phyloP scores from a whole-genome alignment of 1,284 basidiomycete species.

The Kalmanozyma brasiliensis region DNA sequence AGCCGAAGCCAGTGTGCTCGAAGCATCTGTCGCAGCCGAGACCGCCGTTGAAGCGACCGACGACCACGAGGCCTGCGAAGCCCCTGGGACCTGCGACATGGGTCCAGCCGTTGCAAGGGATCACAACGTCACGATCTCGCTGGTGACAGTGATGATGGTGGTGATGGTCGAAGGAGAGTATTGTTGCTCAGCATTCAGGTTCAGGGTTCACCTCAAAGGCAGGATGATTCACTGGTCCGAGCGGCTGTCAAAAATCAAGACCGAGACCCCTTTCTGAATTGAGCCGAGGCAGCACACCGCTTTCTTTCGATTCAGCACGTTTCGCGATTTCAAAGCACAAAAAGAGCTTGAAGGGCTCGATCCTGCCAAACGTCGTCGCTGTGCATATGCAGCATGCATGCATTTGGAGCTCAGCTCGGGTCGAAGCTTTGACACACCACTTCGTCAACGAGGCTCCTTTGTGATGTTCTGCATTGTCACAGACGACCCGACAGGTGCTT shows the following conservation, averaged over 20 bases:
- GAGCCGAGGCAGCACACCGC: no score
- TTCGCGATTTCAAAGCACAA: no score
- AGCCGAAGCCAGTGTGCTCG: conserved; percentile 5
- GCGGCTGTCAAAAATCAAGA: neutral
- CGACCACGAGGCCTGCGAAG: conserved; percentile 26
- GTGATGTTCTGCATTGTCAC: conserved; percentile 1
- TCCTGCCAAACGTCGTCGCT: conserved; percentile 12
- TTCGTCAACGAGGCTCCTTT: no score
- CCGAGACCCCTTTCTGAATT: no score
- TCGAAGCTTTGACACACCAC: no score
- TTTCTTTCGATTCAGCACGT: neutral
- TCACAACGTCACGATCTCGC: neutral
- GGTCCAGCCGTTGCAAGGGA: conserved; percentile 6
- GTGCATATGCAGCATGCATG: conserved; percentile 10
- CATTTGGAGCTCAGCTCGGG: neutral
- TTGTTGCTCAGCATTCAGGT: neutral
- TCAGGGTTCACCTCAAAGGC: no score
- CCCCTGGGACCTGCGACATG: conserved; percentile 38
- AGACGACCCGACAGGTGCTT: conserved; percentile 5
- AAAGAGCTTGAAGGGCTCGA: neutral
- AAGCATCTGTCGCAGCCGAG: conserved; percentile 15
- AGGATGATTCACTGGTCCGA: conserved; percentile 7
- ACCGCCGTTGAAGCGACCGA: conserved; percentile 18
- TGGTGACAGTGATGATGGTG: neutral
- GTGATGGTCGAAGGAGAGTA: neutral